Evolutionary conservation across 495 filamentous ascomycete genomes (phyloP).

Genomic region (Aspergillus saccharolyticus): DNA sequence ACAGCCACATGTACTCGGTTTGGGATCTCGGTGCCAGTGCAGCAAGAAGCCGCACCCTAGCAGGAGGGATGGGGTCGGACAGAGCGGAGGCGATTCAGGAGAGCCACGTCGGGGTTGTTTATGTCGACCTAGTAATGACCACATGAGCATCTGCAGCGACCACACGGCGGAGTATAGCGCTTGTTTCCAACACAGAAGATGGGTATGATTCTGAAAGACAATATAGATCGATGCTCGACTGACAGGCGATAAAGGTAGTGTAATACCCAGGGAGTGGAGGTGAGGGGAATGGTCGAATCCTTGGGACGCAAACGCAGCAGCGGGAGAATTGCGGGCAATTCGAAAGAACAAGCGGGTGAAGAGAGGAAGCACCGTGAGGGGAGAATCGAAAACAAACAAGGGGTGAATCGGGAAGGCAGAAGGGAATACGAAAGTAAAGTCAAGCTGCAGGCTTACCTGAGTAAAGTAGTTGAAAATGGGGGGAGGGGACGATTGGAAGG

Average conservation of each 20-base stretch:
- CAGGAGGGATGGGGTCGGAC: slow-evolving; percentile 25
- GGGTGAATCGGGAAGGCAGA: slow-evolving; percentile 10
- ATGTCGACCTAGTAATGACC: slow-evolving; percentile 30
- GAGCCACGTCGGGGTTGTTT: slow-evolving; percentile 30
- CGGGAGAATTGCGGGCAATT: neutral
- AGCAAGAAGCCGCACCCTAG: slow-evolving; percentile 38
- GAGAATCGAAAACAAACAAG: slow-evolving; percentile 8
- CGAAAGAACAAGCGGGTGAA: slow-evolving; percentile 3
- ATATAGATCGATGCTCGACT: too few species aligned
- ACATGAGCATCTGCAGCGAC: slow-evolving; percentile 28
- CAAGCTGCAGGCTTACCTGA: slow-evolving; percentile 19
- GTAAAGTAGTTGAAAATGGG: slow-evolving; percentile 3
- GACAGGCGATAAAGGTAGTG: neutral
- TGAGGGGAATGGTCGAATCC: neutral
- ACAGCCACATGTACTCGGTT: slow-evolving; percentile 40
- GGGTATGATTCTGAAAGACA: neutral
- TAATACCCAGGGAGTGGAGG: neutral
- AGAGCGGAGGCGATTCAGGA: slow-evolving; percentile 22
- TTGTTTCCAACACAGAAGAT: slow-evolving; percentile 10
- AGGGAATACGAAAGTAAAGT: slow-evolving; percentile 18
- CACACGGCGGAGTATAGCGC: slow-evolving; percentile 9
- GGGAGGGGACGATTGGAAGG: neutral
- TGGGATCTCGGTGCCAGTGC: slow-evolving; percentile 33
- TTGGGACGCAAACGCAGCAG: slow-evolving; percentile 1
- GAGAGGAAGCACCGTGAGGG: neutral